Conservation (phyloP, 2,329 filamentous ascomycete genomes). For the Monosporascus sp. region DNA sequence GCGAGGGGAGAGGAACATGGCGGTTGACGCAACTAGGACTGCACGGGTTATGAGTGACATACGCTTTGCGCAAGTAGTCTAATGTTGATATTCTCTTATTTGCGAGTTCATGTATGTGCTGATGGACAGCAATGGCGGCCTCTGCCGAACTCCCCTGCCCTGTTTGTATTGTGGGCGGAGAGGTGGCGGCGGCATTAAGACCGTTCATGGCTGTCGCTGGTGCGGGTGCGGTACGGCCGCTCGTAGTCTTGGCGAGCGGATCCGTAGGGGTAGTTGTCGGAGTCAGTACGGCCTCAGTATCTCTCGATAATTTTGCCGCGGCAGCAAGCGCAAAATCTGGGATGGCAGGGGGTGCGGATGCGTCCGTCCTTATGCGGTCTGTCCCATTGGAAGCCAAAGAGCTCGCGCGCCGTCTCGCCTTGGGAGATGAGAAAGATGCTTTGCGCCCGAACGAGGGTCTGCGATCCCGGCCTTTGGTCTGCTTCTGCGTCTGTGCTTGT, state of each 20-base stretch:
- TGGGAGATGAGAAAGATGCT: slow-evolving; percentile 41
- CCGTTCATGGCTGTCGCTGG: slow-evolving; percentile 16
- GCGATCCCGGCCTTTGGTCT: slow-evolving; percentile 44
- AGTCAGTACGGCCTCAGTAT: slow-evolving; percentile 25
- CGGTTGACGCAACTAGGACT: too few species aligned
- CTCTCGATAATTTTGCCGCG: slow-evolving; percentile 37
- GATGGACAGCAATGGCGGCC: slow-evolving; percentile 38
- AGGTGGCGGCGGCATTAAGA: slow-evolving; percentile 21
- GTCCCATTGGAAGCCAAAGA: slow-evolving; percentile 32
- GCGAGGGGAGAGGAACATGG: too few species aligned
- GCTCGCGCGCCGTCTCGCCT: slow-evolving; percentile 35
- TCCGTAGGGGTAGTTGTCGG: slow-evolving; percentile 27
- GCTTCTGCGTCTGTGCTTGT: slow-evolving; percentile 6
- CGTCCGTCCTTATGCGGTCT: slow-evolving; percentile 34
- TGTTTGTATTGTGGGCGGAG: slow-evolving; percentile 17
- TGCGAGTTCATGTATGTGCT: slow-evolving; percentile 75
- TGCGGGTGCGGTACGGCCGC: slow-evolving; percentile 32
- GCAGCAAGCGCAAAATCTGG: slow-evolving; percentile 48
- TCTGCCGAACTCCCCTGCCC: slow-evolving; percentile 36
- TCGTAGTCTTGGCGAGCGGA: slow-evolving; percentile 38
- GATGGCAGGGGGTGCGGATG: slow-evolving; percentile 44
- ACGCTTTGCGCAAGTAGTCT: slow-evolving; percentile 91
- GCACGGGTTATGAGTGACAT: slow-evolving; percentile 30
- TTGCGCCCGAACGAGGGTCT: slow-evolving; percentile 50
- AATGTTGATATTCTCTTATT: slow-evolving; percentile 91